Evolutionary conservation across 768 basidiomycete genomes (phyloP).

Genomic region (Suillus discolor): DNA sequence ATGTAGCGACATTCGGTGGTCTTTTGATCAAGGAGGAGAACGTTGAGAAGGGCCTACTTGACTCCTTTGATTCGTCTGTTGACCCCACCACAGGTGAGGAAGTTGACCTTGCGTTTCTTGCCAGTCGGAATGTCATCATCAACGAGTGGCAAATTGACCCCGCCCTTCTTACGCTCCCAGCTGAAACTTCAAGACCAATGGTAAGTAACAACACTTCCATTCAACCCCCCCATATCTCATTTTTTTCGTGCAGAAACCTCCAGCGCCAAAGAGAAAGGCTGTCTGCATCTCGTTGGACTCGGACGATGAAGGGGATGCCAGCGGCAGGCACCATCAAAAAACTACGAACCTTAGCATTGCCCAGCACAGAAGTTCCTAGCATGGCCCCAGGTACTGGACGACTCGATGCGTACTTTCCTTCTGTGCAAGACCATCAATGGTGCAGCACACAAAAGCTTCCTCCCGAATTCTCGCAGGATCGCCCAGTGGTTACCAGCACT

Average conservation of each 20-base stretch:
- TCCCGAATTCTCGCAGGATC: no score
- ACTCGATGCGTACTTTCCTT: no score
- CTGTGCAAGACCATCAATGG: no score
- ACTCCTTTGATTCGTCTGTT: background rate
- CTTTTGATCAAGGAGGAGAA: slow-evolving; percentile 6
- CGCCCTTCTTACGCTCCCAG: background rate
- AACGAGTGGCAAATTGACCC: slow-evolving; percentile 8
- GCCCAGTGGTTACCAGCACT: no score
- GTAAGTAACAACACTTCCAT: background rate
- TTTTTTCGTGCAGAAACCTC: background rate
- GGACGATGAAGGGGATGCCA: no score
- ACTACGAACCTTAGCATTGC: no score
- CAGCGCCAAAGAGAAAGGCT: no score
- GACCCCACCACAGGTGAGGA: background rate
- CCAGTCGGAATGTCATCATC: slow-evolving; percentile 1
- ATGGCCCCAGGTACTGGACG: no score
- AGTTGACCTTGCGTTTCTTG: background rate
- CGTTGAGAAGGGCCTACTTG: background rate
- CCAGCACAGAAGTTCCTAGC: no score
- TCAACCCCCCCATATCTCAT: background rate
- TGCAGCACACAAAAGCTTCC: no score
- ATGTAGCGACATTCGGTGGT: background rate
- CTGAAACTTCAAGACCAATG: background rate
- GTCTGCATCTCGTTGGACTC: no score
- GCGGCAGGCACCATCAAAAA: no score